Evolutionary conservation across 1,284 basidiomycete genomes (phyloP), one percentile per base, ranked within the genome.

Genomic region (Tetrapyrgos nigripes): DNA sequence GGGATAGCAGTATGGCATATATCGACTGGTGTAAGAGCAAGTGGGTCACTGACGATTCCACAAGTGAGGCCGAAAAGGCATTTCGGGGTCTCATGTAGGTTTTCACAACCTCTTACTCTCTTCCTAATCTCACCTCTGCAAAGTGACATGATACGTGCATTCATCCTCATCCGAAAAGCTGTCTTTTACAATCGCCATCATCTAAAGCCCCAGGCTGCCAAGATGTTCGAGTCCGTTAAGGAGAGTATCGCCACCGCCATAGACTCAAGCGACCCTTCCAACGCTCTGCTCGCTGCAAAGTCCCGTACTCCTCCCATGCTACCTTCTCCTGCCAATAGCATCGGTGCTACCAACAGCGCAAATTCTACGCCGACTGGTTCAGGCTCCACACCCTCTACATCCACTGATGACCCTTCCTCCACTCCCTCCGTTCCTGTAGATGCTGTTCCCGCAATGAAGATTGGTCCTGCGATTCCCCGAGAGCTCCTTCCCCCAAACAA

Each of bases 71-170:
- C 45, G 89, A 92, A 76, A 86, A 84, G 74, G 87, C 87, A 40
- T 87, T 92, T 55, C 70, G 88, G 64, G 89, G 89, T 61, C 79
- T 92, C 73, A 88, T 92, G 89, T 91, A 83, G 80, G 89, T 29
- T 65, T 63, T 65, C 55, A 58, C 44, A 59, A 67, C 44, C 62
- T 66, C 66, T 68, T n/a, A n/a, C 68, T 72, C 65, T 76, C 64
- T 69, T 68, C 48, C 65, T 66, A 67, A 46, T 49, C 31, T 48
- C 60, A 64, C 51, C 60, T 63, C 62, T 58, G 54, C 50, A 62
- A 77, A 92, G 90, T 66, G 85, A 73, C 70, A 86, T 91, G 87
- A 83, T 92, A 68, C 85, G 90, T 70, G 85, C 79, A 13, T 91
- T 85, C 71, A 88, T 91, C 65, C 79, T 84, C 62, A 81, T 79